Percentiles rank a stretch among this genome's conserved stretches.
Evolutionary conservation across 2,329 filamentous ascomycete species (phyloP).

Genomic region (Paradendryphiella salina): DNA sequence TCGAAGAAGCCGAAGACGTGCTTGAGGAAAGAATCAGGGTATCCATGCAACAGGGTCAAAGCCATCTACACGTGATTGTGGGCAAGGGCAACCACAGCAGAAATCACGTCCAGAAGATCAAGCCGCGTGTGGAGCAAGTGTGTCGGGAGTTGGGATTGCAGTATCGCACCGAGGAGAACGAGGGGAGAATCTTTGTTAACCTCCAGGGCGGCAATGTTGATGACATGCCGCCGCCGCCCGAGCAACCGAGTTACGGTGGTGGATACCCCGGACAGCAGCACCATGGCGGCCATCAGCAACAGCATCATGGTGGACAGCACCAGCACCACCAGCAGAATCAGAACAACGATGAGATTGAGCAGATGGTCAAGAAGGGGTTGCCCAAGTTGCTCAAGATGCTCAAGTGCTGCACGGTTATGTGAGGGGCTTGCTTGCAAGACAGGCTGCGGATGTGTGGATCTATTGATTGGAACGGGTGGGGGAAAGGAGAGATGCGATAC

Average conservation of each 20-base stretch:
- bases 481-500: too few species aligned
- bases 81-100: conserved; percentile 89
- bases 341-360: conserved; percentile 60
- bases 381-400: conserved; percentile 65
- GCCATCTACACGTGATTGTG: conserved; percentile 90
- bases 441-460: too few species aligned
- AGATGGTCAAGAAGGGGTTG: conserved; percentile 64
- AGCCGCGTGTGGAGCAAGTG: conserved; percentile 87
- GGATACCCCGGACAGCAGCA: conserved; percentile 49
- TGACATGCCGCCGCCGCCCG: conserved; percentile 45
- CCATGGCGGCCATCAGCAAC: conserved; percentile 49
- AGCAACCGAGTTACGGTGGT: conserved; percentile 45
- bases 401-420: conserved; percentile 77
- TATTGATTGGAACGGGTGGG: too few species aligned
- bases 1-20: conserved; percentile 92
- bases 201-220: conserved; percentile 68
- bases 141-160: conserved; percentile 81
- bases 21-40: conserved; percentile 82
- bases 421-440: neutral
- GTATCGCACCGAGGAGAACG: conserved; percentile 85
- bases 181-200: conserved; percentile 85
- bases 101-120: conserved; percentile 87
- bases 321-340: conserved; percentile 35
- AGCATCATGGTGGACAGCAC: conserved; percentile 42
- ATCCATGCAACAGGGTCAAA: conserved; percentile 72